Conservation (phyloP, 2,329 filamentous ascomycete species). For the Aspergillus pseudonomiae region DNA sequence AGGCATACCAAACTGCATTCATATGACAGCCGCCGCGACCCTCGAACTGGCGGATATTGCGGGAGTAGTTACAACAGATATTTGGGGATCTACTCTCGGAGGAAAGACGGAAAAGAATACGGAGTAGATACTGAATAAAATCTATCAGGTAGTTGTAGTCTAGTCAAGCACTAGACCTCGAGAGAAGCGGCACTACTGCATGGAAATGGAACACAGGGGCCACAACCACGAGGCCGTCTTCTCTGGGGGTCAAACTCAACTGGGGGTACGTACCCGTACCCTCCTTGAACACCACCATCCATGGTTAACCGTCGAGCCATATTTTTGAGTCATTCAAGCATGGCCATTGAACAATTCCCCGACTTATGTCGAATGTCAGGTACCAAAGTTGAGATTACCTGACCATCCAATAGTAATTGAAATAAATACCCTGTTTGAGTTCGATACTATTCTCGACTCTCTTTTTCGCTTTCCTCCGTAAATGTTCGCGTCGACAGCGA, state of each 20-base stretch:
- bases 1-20: background rate
- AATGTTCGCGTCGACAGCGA: background rate
- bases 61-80: background rate
- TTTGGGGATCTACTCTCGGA: slow-evolving; percentile 1
- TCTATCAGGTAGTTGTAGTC: background rate
- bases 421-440: background rate
- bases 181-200: slow-evolving; percentile 27
- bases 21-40: slow-evolving; percentile 3
- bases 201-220: slow-evolving; percentile 9
- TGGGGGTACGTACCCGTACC: background rate
- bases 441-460: background rate
- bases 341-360: background rate
- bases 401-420: slow-evolving; percentile 8
- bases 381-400: slow-evolving; percentile 15
- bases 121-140: background rate
- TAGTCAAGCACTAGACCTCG: slow-evolving; percentile 25
- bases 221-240: slow-evolving; percentile 33
- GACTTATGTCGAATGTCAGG: slow-evolving; percentile 13
- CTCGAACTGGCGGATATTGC: background rate
- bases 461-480: background rate
- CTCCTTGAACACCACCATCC: slow-evolving; percentile 5
- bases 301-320: slow-evolving; percentile 6
- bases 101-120: background rate
- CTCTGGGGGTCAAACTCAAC: slow-evolving; percentile 19
- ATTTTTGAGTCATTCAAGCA: slow-evolving; percentile 4